Conservation (phyloP, 768 basidiomycete species). For the Tulasnella sp. region DNA sequence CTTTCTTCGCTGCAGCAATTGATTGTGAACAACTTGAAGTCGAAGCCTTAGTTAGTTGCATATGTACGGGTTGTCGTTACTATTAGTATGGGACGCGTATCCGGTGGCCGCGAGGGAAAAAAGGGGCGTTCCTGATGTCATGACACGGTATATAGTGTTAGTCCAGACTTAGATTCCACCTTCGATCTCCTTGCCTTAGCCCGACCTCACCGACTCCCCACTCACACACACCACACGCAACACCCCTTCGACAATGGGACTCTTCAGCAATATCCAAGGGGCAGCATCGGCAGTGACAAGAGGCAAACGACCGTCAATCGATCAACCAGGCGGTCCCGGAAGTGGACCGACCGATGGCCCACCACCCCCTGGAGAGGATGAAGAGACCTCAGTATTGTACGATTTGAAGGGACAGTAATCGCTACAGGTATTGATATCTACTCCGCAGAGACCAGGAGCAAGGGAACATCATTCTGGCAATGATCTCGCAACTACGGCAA, state of each 20-base stretch:
- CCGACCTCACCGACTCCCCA: not conserved
- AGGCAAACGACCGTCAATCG: constrained; percentile 15
- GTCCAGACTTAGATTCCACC: constrained; percentile 12
- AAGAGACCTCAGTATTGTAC: constrained; percentile 30
- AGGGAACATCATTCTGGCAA: constrained; percentile 78
- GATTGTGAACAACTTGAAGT: constrained; percentile 70
- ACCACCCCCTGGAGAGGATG: constrained; percentile 24
- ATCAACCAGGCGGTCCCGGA: constrained; percentile 11
- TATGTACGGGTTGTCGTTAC: not conserved
- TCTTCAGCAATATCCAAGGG: constrained; percentile 19
- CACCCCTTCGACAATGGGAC: constrained; percentile 9
- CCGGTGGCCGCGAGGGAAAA: not conserved
- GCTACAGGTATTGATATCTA: not conserved
- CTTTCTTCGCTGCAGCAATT: constrained; percentile 48
- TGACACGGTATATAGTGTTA: not conserved
- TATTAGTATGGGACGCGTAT: not conserved
- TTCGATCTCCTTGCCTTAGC: not conserved
- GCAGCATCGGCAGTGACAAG: constrained; percentile 18
- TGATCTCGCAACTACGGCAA: constrained; percentile 86
- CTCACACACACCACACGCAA: not conserved
- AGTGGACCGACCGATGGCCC: not conserved
- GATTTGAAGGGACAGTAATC: not conserved
- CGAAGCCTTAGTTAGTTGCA: constrained; percentile 26
- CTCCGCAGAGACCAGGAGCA: constrained; percentile 77
- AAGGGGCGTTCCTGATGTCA: constrained; percentile 10